Evolutionary conservation across 192 early-diverging fungal genomes (phyloP).

Genomic region (Podila horticola): DNA sequence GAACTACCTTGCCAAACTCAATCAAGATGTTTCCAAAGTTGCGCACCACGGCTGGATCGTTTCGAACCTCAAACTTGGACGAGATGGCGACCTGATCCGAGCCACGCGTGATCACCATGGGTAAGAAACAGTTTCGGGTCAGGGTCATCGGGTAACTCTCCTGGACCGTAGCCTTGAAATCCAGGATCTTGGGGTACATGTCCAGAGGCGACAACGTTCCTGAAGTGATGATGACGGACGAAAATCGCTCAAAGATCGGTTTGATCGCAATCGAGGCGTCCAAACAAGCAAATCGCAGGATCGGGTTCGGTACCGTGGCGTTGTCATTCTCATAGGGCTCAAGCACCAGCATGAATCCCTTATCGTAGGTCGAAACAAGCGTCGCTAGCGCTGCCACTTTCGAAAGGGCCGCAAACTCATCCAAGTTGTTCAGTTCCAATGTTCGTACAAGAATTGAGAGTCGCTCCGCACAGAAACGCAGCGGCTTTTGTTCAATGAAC

Average conservation of each 20-base stretch:
- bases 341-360: slow-evolving; percentile 94
- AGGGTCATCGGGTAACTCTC: slow-evolving; percentile 98
- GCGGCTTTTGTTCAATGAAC: slow-evolving; percentile 92
- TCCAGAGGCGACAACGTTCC: slow-evolving; percentile 99
- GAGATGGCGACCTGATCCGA: slow-evolving; percentile 98
- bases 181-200: slow-evolving; percentile 95
- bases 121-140: slow-evolving; percentile 94
- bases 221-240: slow-evolving; percentile 96
- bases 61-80: slow-evolving; percentile 98
- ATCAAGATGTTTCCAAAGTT: slow-evolving; percentile 98
- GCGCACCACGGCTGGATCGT: slow-evolving; percentile 97
- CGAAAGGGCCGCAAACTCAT: slow-evolving; percentile 83
- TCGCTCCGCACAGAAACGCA: slow-evolving; percentile 95
- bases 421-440: slow-evolving; percentile 93
- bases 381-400: slow-evolving; percentile 95
- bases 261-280: slow-evolving; percentile 97
- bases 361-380: slow-evolving; percentile 94
- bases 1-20: slow-evolving; percentile 92
- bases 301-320: slow-evolving; percentile 93
- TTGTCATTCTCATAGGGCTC: slow-evolving; percentile 97
- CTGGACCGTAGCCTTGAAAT: slow-evolving; percentile 88
- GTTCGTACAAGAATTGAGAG: slow-evolving; percentile 91
- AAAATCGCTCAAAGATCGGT: slow-evolving; percentile 97
- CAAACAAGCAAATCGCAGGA: slow-evolving; percentile 89
- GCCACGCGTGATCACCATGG: slow-evolving; percentile 96